Conservation (phyloP, 805 yeast genomes). For the Candida germanica region DNA sequence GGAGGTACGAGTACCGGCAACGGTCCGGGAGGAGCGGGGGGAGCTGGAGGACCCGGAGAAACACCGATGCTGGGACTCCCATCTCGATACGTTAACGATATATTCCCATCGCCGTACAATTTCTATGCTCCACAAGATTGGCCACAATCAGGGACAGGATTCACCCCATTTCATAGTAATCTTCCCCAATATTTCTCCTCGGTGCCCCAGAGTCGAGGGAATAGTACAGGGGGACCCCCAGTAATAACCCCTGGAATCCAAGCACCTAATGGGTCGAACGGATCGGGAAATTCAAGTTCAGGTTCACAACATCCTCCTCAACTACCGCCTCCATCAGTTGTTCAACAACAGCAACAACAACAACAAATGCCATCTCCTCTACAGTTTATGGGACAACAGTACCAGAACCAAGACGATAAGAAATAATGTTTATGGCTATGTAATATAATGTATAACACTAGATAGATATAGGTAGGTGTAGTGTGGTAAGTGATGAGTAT, state of each 20-base stretch:
- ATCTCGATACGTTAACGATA: conserved; percentile 64
- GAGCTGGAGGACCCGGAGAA: conserved; percentile 36
- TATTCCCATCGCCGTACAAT: conserved; percentile 79
- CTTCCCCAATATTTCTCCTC: conserved; percentile 38
- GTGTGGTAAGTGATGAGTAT: too few relatives aligned
- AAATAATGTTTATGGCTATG: too few relatives aligned
- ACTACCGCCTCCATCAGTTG: conserved; percentile 5
- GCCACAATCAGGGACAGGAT: conserved; percentile 32
- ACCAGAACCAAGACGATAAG: conserved; percentile 7
- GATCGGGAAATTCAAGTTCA: too few relatives aligned
- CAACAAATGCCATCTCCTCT: conserved; percentile 19
- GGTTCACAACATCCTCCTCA: too few relatives aligned
- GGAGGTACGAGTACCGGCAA: conserved; percentile 5
- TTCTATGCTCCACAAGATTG: conserved; percentile 57
- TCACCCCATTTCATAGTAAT: conserved; percentile 34
- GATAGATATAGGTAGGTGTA: too few relatives aligned
- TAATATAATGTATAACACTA: too few relatives aligned
- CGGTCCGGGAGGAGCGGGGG: conserved; percentile 13
- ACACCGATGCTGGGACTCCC: conserved; percentile 73
- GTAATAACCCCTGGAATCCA: conserved; percentile 18
- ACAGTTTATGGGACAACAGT: conserved; percentile 33
- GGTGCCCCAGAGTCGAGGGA: too few relatives aligned
- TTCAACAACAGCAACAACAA: conserved; percentile 1
- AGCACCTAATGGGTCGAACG: neutral
- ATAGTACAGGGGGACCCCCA: neutral